Evolutionary conservation across 192 early-diverging fungal genomes (phyloP), one percentile per base, ranked within the genome.

Genomic region (Gonapodya sp.): DNA sequence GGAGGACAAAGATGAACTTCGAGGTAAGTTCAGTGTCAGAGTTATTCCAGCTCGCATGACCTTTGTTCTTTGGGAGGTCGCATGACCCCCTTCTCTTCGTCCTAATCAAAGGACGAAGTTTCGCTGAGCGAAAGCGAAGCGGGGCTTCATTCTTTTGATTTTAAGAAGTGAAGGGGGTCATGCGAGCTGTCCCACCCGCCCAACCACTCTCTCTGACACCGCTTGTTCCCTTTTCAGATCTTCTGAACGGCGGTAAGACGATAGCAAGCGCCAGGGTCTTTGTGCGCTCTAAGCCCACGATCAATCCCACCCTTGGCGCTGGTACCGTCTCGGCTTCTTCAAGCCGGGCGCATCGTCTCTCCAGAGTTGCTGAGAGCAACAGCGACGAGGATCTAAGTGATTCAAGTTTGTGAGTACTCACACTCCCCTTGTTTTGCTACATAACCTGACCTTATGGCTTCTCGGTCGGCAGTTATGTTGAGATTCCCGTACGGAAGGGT

Each of bases 171-270:
- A 64, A 64, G 46, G 46, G 46, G 46, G 46, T 64, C 46, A 64
- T 64, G 46, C 46, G 24, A 64, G 46, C 46, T 64, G 46, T 64
- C 46, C 46, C 46, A 64, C 46, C 46, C 46, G 46, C 46, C 46
- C 8, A 8, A 64, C 24, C 46, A 8, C 46, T 64, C n/a, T n/a
- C n/a, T 8, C 46, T 64, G 8, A 16, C 8, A 64, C 46, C 24
- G 8, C 46, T 64, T 64, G 46, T 24, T 24, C 24, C 24, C 46
- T 64, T 16, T 24, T 24, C 46, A 64, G 46, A 64, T 64, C 46
- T 64, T 64, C 46, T 64, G 8, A 8, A 64, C 8, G 46, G 46
- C 8, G 8, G 46, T 24, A 64, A 64, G 46, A 64, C 46, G 8
- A 64, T 64, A 16, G 46, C 46, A 64, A 64, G 46, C 24, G 46